Evolutionary conservation across 2,329 filamentous ascomycete species (phyloP), one percentile per base, ranked within the genome.

Genomic region (Scolecobasidium constrictum): DNA sequence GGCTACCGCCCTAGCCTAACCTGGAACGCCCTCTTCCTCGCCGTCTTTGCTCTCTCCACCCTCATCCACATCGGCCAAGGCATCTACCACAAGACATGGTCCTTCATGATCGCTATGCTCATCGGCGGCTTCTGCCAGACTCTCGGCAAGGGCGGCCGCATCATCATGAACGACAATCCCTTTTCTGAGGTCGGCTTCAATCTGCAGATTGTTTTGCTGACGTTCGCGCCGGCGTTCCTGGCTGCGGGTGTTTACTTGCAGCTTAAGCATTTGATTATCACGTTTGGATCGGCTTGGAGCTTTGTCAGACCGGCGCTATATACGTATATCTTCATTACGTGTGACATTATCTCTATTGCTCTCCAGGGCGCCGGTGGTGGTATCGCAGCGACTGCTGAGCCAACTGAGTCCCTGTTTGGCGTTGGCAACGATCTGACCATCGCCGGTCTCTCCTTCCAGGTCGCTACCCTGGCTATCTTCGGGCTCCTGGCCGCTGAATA

Each of bases 171-270:
- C 52, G 37, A 57, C 35, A 74, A 75, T 57, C 73, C 75, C 3
- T 81, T 72, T 69, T 61, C 73, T 56, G 52, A 63, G 12, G 47
- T 60, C 42, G 67, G 69, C 46, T 79, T 79, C 60, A 60, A 78
- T 56, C 68, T 72, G 36, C 73, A 78, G 48, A 77, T 79, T 56
- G 69, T 68, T 59, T 63, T 67, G 58, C 73, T 77, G 60, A 73
- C 77, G 57, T 65, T 77, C 40, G 71, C 64, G n/a, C 73, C 73
- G 22, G 53, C 76, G 20, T 67, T 81, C 46, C 64, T 79, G 57
- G 77, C 75, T 58, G 73, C 76, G 49, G 70, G 67, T 53, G 71
- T 81, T 57, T 81, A 81, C 62, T 69, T 81, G 18, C 77, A 72
- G 3, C 70, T 81, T 46, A 77, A 78, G 56, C 75, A 78, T 63